These are phyloP conservation scores for Tillandsia fasciculata DNA, from an alignment of 176 grass and related monocot genomes.

Conservation along the genomic window DNA sequence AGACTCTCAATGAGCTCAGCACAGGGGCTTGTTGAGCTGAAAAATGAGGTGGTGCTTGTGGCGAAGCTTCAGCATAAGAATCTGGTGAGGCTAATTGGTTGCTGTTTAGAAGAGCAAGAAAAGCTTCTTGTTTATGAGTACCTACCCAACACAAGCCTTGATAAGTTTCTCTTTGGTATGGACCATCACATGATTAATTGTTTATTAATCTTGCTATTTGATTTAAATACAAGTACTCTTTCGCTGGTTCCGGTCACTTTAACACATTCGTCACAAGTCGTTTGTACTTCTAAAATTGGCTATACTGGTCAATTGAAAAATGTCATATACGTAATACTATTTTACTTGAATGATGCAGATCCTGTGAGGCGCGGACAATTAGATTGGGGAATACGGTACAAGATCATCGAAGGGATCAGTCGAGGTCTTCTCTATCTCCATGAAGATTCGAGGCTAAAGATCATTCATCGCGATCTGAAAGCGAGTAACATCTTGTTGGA, in stretches of 20 bases:
- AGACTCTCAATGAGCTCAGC: conserved; percentile 28
- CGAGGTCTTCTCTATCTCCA: too few species aligned
- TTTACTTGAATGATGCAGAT: conserved; percentile 12
- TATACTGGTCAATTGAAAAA: background rate
- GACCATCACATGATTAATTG: background rate
- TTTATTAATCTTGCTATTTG: too few species aligned
- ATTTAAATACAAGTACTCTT: background rate
- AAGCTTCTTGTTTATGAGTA: conserved; percentile 52
- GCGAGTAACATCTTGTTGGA: too few species aligned
- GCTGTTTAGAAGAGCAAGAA: conserved; percentile 35
- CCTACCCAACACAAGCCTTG: conserved; percentile 34
- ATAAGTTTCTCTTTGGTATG: conserved; percentile 37
- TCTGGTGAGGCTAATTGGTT: conserved; percentile 35
- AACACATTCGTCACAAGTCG: background rate
- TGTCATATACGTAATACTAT: too few species aligned
- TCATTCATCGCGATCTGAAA: too few species aligned
- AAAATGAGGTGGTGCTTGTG: conserved; percentile 27
- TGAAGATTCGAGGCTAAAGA: too few species aligned
- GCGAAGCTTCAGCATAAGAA: conserved; percentile 61
- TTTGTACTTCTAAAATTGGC: too few species aligned
- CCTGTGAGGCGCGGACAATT: conserved; percentile 7
- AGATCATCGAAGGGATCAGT: conserved; percentile 51
- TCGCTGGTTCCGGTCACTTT: background rate
- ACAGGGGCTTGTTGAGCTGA: too few species aligned
- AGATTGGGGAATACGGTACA: conserved; percentile 26